Base-by-base conservation (phyloP, 2,329 filamentous ascomycete species). In the Xylaria sp. region DNA sequence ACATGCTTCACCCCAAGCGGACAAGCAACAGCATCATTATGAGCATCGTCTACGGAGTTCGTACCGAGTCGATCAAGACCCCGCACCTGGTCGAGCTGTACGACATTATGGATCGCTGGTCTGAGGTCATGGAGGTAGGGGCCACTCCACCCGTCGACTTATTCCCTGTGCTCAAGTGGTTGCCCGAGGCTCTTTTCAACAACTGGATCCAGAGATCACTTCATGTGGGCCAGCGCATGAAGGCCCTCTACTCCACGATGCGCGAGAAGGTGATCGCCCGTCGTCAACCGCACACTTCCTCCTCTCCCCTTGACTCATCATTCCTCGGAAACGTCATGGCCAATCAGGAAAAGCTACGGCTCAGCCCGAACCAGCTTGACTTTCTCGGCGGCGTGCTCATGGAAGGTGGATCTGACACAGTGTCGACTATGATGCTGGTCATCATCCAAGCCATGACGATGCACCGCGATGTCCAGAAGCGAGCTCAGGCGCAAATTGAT, bases 101-200 rank as follows among this genome's bases (percentile, higher is more conserved):
- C 19, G 67, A 67, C 1, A 64, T 63, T 2, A 68, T 72, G 59
- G 63, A 77, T 35, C 68, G 75, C 8, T 81, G 60, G 60, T 76
- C 76, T 4, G 71, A 75, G 40, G 72, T 82, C 0, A 75, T 81
- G 71, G 81, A 83, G 65, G 73, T 76, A 0, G 81, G 81, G 1
- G 78, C 76, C 11, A 83, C 79, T 0, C 81, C 81, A 0, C 81
- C 81, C 0, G 78, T 83, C 1, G 81, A 84, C 53, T 73, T 79
- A 37, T 81, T 79, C 54, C 79, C 81, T 0, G 72, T 78, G 25
- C 67, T 83, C 9, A 76, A 80, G 38, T 74, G 66, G 4, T 63
- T 83, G 9, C 81, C 81, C 0, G 72, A 82, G 56, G 54, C 54
- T 0, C 38, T 80, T 1, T 76, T 79, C 46, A 73, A 74, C 1